Evolutionary conservation across 257 asterid genomes (phyloP), one percentile per base, ranked within the genome.

Genomic region (Marsdenia floribunda): DNA sequence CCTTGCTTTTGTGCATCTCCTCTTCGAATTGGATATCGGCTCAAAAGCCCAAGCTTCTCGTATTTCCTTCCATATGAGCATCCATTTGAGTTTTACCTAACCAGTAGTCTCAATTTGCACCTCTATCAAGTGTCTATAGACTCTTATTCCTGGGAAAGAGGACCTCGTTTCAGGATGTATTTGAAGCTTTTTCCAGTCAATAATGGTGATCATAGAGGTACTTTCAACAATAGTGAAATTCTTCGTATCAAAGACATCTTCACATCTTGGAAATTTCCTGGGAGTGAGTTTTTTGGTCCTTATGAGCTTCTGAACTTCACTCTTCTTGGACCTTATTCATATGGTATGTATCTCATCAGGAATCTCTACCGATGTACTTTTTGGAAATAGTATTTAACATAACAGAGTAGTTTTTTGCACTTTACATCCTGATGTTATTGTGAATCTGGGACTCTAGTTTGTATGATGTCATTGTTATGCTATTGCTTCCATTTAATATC

Each of bases 291-390:
- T 6, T 83, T 81, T 81, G 89, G 89, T 72, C 89, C 87, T 53
- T 86, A 83, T 67, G 89, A 86, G 80, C 86, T 86, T 54, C 87
- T 86, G 65, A 86, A 86, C 77, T 86, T 86, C 82, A 83, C 87
- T 64, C 87, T 83, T 22, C 60, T 79, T 37, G 89, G 89, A 54
- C 89, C 86, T 55, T 86, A 86, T 73, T 77, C 84, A 50, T 71
- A 77, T 54, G 76, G 89, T 86, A 80, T 77, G 83, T 60, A 49
- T 58, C 65, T 46, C 26, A 24, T 54, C 73, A 60, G 22, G n/a
- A 22, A 40, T 47, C 14, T 24, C 44, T 68, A 68, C 76, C 29
- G 19, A 26, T 21, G 15, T 24, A 63, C 46, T 59, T 59, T 57
- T 22, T 2, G 29, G 16, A 58, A 58, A 22, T 22, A 7, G 0